Base-by-base conservation (phyloP, 1,284 basidiomycete species). In the Gymnopus androsaceus region DNA sequence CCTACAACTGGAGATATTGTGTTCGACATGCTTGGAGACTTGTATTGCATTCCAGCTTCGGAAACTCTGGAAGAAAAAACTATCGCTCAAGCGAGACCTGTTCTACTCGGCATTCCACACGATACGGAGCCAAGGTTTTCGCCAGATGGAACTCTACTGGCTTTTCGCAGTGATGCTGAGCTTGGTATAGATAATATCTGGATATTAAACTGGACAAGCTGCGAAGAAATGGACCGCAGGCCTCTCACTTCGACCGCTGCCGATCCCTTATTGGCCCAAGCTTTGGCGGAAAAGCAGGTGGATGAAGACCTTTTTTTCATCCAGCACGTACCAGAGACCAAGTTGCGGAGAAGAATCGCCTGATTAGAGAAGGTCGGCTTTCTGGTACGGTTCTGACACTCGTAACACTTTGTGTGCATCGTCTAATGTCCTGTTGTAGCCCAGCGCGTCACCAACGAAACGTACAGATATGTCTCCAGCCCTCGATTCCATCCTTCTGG, bases 101-200 rank as follows among this genome's bases (percentile, higher is more conserved):
- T 87, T 30, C 65, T 85, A 8, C 66, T 75, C 1, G 88, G 87
- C 4, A 72, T 87, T 4, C 88, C 87, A 6, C 77, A 84, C 60
- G 87, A 90, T 59, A 76, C 84, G 0, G 85, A 90, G 64, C 87
- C 87, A 2, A 84, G 80, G 56, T 90, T 90, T 69, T 87, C 85
- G 9, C 85, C 87, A 0, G 70, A 78, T 42, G 87, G 88, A 0
- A 76, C 80, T 49, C 73, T 73, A 48, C 60, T 90, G 23, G 82
- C 82, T 1, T 90, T 85, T 65, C 76, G 81, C 56, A 88, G 85
- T 49, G 87, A 90, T 66, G 87, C 87, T 3, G 86, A 77, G 33
- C 73, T 87, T 3, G 88, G 87, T 3, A 71, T 87, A 12, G 85
- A 88, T 63, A 90, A 90, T 62, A 85, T 89, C 12, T 90, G 87